These are phyloP conservation scores for Fusarium avenaceum DNA, from an alignment of 2,329 filamentous ascomycete genomes.

Conservation along the genomic window DNA sequence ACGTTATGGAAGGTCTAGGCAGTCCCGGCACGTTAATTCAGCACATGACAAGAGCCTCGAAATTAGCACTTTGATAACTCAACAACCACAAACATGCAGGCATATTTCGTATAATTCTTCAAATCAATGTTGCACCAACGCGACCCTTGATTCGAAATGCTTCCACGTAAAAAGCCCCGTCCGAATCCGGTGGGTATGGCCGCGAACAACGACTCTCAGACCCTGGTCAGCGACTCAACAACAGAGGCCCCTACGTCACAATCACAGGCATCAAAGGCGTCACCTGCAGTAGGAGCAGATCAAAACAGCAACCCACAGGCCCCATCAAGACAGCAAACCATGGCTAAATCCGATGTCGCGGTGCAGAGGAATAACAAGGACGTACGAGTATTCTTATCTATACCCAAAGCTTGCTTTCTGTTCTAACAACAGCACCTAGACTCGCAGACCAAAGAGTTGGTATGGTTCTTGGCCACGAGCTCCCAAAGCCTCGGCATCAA, in stretches of 20 bases:
- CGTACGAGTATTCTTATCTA: slow-evolving; percentile 17
- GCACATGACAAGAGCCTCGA: slow-evolving; percentile 37
- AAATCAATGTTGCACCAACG: slow-evolving; percentile 21
- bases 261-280: slow-evolving; percentile 43
- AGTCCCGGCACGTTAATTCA: slow-evolving; percentile 37
- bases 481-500: slow-evolving; percentile 70
- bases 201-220: slow-evolving; percentile 27
- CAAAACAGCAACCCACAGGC: slow-evolving; percentile 34
- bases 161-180: slow-evolving; percentile 53
- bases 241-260: slow-evolving; percentile 48
- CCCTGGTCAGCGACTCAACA: slow-evolving; percentile 33
- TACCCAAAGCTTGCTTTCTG: neutral
- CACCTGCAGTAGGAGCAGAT: slow-evolving; percentile 40
- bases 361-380: slow-evolving; percentile 31
- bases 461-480: slow-evolving; percentile 72
- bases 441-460: slow-evolving; percentile 70
- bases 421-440: slow-evolving; percentile 52
- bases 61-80: slow-evolving; percentile 26
- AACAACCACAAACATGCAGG: slow-evolving; percentile 24
- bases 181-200: slow-evolving; percentile 48
- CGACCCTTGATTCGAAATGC: slow-evolving; percentile 44
- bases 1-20: slow-evolving; percentile 6
- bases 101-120: slow-evolving; percentile 2
- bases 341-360: slow-evolving; percentile 17
- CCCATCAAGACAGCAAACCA: slow-evolving; percentile 35